Evolutionary conservation across 2,329 filamentous ascomycete species (phyloP), one percentile per base, ranked within the genome.

Genomic region (Venturia pyrina): DNA sequence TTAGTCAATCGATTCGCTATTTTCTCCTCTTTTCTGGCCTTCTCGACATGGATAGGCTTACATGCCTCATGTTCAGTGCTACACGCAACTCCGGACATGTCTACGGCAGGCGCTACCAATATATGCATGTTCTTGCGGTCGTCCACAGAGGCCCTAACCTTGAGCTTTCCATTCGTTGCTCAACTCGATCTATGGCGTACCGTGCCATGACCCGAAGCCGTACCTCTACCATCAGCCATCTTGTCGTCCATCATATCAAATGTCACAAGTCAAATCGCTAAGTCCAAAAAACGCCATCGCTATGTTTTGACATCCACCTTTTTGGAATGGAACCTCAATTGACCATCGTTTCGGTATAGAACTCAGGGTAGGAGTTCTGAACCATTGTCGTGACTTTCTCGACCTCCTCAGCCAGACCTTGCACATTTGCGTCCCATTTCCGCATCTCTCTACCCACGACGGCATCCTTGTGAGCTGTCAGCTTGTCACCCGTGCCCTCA

Each of bases 351-450:
- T 75, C 72, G 41, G 79, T 78, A 69, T 80, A 81, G 70, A 79
- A 81, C 34, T 76, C 89, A 28, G 95, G 92, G 75, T 93, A 91
- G 73, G 90, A 86, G 69, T 86, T 86, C 75, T 95, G 89, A 69
- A 98, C 82, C 70, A 88, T 84, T 56, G 90, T 91, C 19, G 91
- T 90, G 68, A 96, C 87, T 70, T 87, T 89, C 78, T 97, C 93
- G 6, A 96, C 90, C 74, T 96, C 91, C 76, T 98, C 92, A 1
- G 93, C 88, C 66, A 98, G 75, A 37, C 87, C 87, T 74, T 93
- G 88, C 24, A 98, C 91, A 71, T 96, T 96, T 41, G 85, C 83
- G 76, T 98, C 93, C 93, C 93, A 98, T 71, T 88, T 85, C 59
- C 90, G 85, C 75, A 96, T 83, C 77, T 92, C 88, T 74, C 84